A percentile compares a stretch with the other conserved stretches of the same genome.
Evolutionary conservation across 108 stramenopile genomes (phyloP).

Genomic region (Cyclostephanos invisitatus): DNA sequence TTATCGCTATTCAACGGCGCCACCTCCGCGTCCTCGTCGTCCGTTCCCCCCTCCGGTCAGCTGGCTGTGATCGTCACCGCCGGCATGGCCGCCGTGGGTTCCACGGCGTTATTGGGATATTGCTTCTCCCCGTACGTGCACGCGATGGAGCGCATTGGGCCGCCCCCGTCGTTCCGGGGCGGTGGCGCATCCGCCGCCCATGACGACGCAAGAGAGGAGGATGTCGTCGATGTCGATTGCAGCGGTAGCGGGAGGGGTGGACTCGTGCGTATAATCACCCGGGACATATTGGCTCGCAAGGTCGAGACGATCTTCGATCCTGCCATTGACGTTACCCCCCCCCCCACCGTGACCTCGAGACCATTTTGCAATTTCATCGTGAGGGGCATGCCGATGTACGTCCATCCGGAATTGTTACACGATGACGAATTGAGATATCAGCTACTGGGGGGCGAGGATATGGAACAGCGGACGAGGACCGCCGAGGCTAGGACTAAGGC

Average conservation of each 20-base stretch:
- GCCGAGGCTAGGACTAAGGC: slow-evolving; percentile 25
- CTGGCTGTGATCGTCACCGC: slow-evolving; percentile 70
- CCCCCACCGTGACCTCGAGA: slow-evolving; percentile 53
- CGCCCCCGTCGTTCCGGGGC: too few relatives aligned
- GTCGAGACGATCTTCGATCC: slow-evolving; percentile 78
- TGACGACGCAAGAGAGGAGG: neutral
- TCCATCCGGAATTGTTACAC: slow-evolving; percentile 73
- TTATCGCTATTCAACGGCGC: slow-evolving; percentile 38
- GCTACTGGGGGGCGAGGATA: slow-evolving; percentile 51
- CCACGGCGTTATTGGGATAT: slow-evolving; percentile 75
- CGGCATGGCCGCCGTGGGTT: slow-evolving; percentile 63
- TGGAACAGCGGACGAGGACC: neutral
- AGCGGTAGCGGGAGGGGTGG: neutral
- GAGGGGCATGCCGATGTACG: slow-evolving; percentile 63
- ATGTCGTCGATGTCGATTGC: neutral
- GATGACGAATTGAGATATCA: slow-evolving; percentile 52
- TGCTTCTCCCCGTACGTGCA: slow-evolving; percentile 85
- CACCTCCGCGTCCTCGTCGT: too few relatives aligned
- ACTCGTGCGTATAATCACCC: slow-evolving; percentile 60
- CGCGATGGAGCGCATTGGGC: slow-evolving; percentile 55
- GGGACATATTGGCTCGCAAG: slow-evolving; percentile 62
- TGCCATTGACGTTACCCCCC: slow-evolving; percentile 47
- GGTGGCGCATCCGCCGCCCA: slow-evolving; percentile 22
- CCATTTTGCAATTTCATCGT: slow-evolving; percentile 88
- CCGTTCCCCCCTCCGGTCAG: slow-evolving; percentile 64